Conservation (phyloP, 2,329 filamentous ascomycete genomes). For the Tolypocladium sp. region DNA sequence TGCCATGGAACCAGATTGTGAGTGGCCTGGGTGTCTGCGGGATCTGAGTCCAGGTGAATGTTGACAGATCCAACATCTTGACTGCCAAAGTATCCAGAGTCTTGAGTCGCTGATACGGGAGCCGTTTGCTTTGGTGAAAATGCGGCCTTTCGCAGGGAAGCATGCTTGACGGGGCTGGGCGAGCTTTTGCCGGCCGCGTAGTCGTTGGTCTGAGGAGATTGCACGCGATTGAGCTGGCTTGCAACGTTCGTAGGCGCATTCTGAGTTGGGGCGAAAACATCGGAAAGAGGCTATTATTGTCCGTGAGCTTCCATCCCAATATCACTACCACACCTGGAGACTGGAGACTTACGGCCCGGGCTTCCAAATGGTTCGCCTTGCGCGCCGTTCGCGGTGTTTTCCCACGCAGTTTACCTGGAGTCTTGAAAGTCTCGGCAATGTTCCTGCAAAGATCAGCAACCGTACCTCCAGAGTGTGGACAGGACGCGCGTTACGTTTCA, state of each 20-base stretch:
- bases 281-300: slow-evolving; percentile 47
- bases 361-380: slow-evolving; percentile 48
- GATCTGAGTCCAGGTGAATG: slow-evolving; percentile 12
- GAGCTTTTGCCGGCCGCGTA: slow-evolving; percentile 31
- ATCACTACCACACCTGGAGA: background rate
- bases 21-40: slow-evolving; percentile 9
- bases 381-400: slow-evolving; percentile 68
- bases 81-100: slow-evolving; percentile 67
- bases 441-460: slow-evolving; percentile 47
- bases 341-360: slow-evolving; percentile 49
- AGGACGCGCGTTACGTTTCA: slow-evolving; percentile 54
- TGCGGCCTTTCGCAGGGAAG: slow-evolving; percentile 18
- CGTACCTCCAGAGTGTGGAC: background rate
- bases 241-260: slow-evolving; percentile 45
- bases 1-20: slow-evolving; percentile 10
- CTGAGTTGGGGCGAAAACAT: slow-evolving; percentile 47
- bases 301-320: slow-evolving; percentile 14
- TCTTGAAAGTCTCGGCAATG: slow-evolving; percentile 93
- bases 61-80: slow-evolving; percentile 30
- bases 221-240: slow-evolving; percentile 37
- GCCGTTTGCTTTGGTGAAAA: slow-evolving; percentile 19
- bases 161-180: slow-evolving; percentile 22
- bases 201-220: slow-evolving; percentile 50
- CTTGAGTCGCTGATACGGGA: slow-evolving; percentile 23
- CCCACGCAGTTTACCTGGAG: slow-evolving; percentile 71